phyloP scores from a whole-genome alignment of 2,329 filamentous ascomycete genomes.

The Colletotrichum australisinense region DNA sequence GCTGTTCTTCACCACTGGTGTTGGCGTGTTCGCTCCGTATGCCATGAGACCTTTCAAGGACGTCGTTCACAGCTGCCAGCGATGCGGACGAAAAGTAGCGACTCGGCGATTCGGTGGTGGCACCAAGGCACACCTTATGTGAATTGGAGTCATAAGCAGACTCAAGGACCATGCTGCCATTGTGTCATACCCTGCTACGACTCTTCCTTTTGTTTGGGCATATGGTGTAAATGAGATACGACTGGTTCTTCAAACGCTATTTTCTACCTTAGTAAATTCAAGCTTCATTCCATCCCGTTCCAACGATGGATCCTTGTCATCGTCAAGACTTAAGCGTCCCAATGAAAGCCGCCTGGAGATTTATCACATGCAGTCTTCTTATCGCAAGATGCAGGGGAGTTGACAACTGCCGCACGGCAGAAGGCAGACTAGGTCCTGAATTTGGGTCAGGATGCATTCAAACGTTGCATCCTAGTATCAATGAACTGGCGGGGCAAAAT shows the following conservation, averaged over 20 bases:
- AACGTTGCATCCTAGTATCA: not conserved
- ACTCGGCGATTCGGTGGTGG: slow-evolving; percentile 26
- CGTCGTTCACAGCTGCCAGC: slow-evolving; percentile 27
- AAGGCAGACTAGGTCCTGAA: not conserved
- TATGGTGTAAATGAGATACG: too few species aligned
- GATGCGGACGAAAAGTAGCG: slow-evolving; percentile 27
- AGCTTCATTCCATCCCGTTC: not conserved
- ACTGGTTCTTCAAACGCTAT: not conserved
- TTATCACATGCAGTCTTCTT: not conserved
- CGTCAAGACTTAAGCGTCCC: not conserved
- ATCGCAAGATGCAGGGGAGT: not conserved
- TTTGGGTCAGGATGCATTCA: not conserved
- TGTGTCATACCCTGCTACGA: not conserved
- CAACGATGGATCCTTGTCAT: not conserved
- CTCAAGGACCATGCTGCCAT: too few species aligned
- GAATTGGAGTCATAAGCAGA: not conserved
- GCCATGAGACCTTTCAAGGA: slow-evolving; percentile 29
- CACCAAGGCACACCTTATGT: slow-evolving; percentile 30
- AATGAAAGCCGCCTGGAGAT: not conserved
- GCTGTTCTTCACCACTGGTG: slow-evolving; percentile 31
- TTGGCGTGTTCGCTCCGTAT: slow-evolving; percentile 32
- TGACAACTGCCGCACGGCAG: not conserved
- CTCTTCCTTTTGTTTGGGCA: not conserved
- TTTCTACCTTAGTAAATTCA: not conserved
- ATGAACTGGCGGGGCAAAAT: not conserved